These are phyloP conservation scores for Rhynchospora breviuscula DNA, from an alignment of 176 grass and related monocot species.

Conservation along the genomic window DNA sequence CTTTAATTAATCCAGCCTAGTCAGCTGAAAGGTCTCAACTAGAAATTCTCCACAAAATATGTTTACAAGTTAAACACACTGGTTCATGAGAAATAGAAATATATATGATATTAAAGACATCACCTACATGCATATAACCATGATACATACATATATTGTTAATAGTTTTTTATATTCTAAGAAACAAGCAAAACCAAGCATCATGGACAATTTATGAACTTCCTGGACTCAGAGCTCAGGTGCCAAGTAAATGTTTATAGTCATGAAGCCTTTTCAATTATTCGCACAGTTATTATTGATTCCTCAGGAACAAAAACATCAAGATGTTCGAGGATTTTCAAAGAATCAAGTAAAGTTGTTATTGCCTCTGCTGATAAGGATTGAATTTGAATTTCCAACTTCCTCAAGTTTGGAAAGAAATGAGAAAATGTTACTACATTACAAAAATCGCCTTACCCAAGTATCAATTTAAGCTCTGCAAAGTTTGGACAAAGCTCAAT, in stretches of 20 bases:
- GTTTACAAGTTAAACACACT: no score
- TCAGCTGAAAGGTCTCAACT: no score
- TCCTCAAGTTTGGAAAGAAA: background rate
- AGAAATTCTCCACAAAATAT: no score
- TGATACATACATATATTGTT: no score
- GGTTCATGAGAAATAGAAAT: no score
- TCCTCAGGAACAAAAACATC: background rate
- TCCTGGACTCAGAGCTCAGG: no score
- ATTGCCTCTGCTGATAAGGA: background rate
- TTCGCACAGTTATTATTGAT: background rate
- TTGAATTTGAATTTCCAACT: background rate
- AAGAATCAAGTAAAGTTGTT: background rate
- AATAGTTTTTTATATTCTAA: no score
- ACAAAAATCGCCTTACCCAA: background rate
- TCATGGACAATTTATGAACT: no score
- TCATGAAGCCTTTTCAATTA: background rate
- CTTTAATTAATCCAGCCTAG: no score
- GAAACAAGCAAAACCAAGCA: no score
- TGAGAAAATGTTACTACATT: background rate
- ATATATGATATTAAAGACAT: no score
- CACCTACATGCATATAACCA: no score
- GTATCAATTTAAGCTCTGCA: background rate
- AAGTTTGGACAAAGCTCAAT: background rate
- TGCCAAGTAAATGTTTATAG: background rate
- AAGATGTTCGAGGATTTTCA: background rate